Percentiles rank a stretch among this genome's conserved stretches.
Conservation (phyloP, 2,329 filamentous ascomycete genomes). For the Fusarium sp. region DNA sequence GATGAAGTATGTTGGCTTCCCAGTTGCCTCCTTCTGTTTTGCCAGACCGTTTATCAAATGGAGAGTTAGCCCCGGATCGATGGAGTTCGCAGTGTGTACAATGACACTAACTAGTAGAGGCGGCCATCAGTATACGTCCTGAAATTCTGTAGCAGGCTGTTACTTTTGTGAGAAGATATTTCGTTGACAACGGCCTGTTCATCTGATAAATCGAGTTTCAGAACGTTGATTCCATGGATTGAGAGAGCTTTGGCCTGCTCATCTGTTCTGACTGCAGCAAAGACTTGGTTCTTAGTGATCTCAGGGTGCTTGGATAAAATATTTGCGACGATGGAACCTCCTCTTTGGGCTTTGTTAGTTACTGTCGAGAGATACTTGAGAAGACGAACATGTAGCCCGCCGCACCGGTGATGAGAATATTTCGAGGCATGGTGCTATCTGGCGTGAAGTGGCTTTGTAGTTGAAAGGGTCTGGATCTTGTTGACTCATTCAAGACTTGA, state of each 20-base stretch:
- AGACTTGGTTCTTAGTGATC: background rate
- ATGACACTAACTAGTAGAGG: background rate
- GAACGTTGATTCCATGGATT: background rate
- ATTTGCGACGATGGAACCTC: background rate
- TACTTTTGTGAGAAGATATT: background rate
- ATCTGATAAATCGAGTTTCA: background rate
- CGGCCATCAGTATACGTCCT: too few relatives aligned
- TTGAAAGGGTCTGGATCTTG: background rate
- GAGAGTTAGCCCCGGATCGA: background rate
- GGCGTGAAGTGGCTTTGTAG: background rate
- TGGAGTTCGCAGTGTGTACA: background rate
- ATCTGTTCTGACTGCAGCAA: background rate
- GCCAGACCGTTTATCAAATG: background rate
- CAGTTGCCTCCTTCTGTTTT: background rate
- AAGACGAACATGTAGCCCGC: background rate
- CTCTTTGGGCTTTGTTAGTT: background rate
- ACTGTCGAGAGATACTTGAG: accelerated
- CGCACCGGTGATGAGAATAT: background rate
- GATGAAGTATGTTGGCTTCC: background rate
- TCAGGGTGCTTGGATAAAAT: background rate
- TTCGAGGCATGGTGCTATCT: background rate
- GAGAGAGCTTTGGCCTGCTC: background rate
- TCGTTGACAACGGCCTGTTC: background rate
- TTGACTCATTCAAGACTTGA: background rate
- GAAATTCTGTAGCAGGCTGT: accelerated